Evolutionary conservation across 768 basidiomycete species (phyloP), one percentile per base, ranked within the genome.

Genomic region (Scleroderma citrinum): DNA sequence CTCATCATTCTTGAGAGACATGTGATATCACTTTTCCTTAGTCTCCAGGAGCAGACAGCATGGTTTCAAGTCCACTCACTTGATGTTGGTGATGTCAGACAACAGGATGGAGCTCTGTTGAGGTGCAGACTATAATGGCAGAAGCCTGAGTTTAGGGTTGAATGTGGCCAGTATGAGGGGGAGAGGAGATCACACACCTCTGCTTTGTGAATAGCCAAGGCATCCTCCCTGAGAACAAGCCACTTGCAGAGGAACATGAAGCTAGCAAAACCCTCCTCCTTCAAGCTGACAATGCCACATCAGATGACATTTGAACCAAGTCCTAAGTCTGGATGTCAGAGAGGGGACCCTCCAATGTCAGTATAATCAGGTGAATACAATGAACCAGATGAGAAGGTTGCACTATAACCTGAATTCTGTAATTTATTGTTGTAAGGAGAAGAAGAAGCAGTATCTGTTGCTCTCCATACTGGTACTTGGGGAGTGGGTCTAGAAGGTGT

Each of bases 171-270:
- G 36, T 5, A n/a, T n/a, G n/a, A n/a, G n/a, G n/a, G 37, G 16
- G 31, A 16, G 24, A 7, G 5, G 46, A 47, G 44, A 40, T 16
- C 5, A 50, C 88, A 58, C 61, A 93, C 94, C 79, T 97, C 95
- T 58, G 80, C 89, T 75, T 93, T 97, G 63, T 92, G 90, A 49
- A 98, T 80, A n/a, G 79, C 76, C 41, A 99, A 67, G 8, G 82
- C 74, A 57, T 82, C 77, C 43, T 92, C 91, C 59, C 81, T 87
- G 53, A 99, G 74, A 5, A 95, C 76, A 48, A 97, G 70, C 86
- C 87, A 97, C 65, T 91, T 88, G 61, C 87, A 80, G 65, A 86
- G 81, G 83, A 94, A 97, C 44, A 96, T 76, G 77, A 90, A 93
- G 54, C 87, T 88, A 2, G 87, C 83, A 55, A 97, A 83, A 1